Percentiles rank a stretch among this genome's conserved stretches.
These are phyloP conservation scores for Andrographis paniculata DNA, from an alignment of 305 asterid genomes.

Conservation along the genomic window DNA sequence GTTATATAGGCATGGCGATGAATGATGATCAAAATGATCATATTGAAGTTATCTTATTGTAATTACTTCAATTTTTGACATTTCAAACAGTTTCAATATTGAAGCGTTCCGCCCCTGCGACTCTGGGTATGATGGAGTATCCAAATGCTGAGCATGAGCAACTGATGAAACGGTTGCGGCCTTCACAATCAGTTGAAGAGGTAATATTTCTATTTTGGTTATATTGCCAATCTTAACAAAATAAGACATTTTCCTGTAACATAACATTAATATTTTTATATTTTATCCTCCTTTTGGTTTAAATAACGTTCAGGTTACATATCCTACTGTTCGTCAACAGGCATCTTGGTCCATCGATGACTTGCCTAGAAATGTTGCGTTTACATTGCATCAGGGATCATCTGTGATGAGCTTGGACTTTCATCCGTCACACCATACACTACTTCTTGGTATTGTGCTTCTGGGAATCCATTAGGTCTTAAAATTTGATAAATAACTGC, in stretches of 20 bases:
- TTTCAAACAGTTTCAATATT: slow-evolving; percentile 55
- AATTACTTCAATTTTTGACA: slow-evolving; percentile 10
- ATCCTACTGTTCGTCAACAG: slow-evolving; percentile 77
- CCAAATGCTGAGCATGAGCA: slow-evolving; percentile 87
- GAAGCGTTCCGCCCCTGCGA: slow-evolving; percentile 95
- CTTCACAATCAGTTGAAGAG: slow-evolving; percentile 95
- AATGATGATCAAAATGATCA: background rate
- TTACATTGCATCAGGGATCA: slow-evolving; percentile 76
- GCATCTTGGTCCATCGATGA: slow-evolving; percentile 71
- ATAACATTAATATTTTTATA: slow-evolving; percentile 11
- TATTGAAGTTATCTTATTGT: slow-evolving; percentile 6
- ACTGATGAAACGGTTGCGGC: slow-evolving; percentile 87
- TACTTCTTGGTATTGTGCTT: slow-evolving; percentile 61
- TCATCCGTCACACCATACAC: slow-evolving; percentile 72
- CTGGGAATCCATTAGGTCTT: no score
- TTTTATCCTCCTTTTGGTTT: no score
- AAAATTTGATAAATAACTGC: no score
- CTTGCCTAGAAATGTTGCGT: slow-evolving; percentile 76
- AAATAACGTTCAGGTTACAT: slow-evolving; percentile 50
- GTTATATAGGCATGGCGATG: background rate
- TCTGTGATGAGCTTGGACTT: slow-evolving; percentile 74
- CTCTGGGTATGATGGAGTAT: slow-evolving; percentile 88
- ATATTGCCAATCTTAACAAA: background rate
- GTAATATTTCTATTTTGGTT: slow-evolving; percentile 38
- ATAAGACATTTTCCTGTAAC: slow-evolving; percentile 13